Evolutionary conservation across 23 red algal genomes (phyloP).

Genomic region (Gracilaria caudata): DNA sequence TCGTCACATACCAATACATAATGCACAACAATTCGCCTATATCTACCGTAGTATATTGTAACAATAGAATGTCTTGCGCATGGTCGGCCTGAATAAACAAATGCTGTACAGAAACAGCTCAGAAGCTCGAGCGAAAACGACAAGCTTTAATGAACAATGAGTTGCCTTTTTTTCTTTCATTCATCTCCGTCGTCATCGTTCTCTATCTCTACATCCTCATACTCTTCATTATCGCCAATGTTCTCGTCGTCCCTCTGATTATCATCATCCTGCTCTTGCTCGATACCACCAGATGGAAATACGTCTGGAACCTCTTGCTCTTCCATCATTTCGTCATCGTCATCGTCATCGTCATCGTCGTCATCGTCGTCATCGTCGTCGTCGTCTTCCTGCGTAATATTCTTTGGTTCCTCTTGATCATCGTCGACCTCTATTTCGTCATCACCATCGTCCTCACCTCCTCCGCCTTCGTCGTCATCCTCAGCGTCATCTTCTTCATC

Average conservation of each 20-base stretch:
- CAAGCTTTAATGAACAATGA: background rate
- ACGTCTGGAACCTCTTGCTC: slow-evolving; percentile 16
- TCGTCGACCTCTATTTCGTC: slow-evolving; percentile 42
- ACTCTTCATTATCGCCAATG: slow-evolving; percentile 23
- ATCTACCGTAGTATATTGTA: too few species aligned
- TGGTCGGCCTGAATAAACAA: too few species aligned
- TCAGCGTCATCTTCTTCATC: slow-evolving; percentile 21
- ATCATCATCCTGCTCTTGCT: slow-evolving; percentile 11
- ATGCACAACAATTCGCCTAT: too few species aligned
- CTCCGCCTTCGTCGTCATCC: slow-evolving; percentile 38
- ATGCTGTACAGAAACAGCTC: background rate
- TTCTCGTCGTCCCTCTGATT: slow-evolving; percentile 40
- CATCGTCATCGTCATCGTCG: slow-evolving; percentile 31
- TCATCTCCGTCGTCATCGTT: slow-evolving; percentile 37
- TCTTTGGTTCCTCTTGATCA: slow-evolving; percentile 2
- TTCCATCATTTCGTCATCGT: slow-evolving; percentile 61
- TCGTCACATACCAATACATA: too few species aligned
- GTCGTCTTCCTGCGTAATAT: slow-evolving; percentile 16
- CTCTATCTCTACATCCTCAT: slow-evolving; percentile 29
- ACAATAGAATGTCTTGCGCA: too few species aligned
- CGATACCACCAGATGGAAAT: slow-evolving; percentile 10
- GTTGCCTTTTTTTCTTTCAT: slow-evolving; percentile 30
- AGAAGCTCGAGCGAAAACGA: background rate
- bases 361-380: slow-evolving; percentile 61
- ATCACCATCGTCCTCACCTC: slow-evolving; percentile 38